These are phyloP conservation scores for Orbilia quercus DNA, from an alignment of 2,329 filamentous ascomycete species.

Conservation along the genomic window DNA sequence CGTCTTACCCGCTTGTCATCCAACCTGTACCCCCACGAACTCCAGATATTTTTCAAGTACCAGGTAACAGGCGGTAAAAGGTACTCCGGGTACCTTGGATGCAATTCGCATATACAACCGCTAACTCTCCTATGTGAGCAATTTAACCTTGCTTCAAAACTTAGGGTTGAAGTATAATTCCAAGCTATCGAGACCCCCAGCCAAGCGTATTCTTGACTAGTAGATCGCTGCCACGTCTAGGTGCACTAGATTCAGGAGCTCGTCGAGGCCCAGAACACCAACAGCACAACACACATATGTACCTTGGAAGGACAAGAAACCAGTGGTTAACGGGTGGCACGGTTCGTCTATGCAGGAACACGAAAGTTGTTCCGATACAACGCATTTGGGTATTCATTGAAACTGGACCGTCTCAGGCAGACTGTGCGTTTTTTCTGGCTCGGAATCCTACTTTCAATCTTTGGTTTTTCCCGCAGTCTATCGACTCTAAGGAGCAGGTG, in stretches of 20 bases:
- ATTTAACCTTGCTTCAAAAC: conserved; percentile 5
- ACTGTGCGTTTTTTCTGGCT: no score
- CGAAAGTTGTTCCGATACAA: conserved; percentile 1
- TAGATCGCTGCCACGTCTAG: conserved; percentile 26
- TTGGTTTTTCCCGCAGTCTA: no score
- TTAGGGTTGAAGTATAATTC: neutral
- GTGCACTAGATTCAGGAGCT: conserved; percentile 1
- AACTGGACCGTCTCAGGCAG: no score
- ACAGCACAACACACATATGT: conserved; percentile 30
- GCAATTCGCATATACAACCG: neutral
- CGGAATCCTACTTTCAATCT: no score
- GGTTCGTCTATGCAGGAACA: conserved; percentile 51
- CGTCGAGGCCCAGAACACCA: conserved; percentile 6
- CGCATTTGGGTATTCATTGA: neutral
- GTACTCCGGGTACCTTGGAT: neutral
- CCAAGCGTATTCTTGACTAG: conserved; percentile 6
- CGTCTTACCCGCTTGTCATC: no score
- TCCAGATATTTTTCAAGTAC: no score
- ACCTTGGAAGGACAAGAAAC: neutral
- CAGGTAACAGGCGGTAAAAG: no score
- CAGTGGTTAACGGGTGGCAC: conserved; percentile 18
- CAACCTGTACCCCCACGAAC: no score
- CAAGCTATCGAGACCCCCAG: neutral
- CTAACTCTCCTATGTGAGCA: neutral
- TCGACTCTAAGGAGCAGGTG: no score